phyloP scores from a whole-genome alignment of 2,329 filamentous ascomycete genomes.

The Colletotrichum nymphaeae region DNA sequence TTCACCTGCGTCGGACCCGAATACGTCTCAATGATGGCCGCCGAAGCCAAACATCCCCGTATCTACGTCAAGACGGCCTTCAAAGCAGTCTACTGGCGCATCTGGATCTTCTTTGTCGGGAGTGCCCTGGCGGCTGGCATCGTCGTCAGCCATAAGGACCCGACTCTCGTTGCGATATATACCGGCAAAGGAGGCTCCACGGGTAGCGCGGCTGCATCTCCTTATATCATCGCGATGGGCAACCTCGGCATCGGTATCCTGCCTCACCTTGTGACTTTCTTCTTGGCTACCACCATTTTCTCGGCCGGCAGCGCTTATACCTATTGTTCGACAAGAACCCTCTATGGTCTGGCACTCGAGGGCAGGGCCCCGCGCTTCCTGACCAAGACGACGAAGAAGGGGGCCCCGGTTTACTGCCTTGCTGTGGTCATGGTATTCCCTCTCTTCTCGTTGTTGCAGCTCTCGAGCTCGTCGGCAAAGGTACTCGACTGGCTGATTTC shows the following conservation, averaged over 20 bases:
- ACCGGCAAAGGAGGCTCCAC: no score
- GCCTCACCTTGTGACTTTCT: slow-evolving; percentile 74
- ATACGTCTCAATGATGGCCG: no score
- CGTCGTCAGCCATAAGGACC: no score
- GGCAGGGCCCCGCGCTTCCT: slow-evolving; percentile 57
- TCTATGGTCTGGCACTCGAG: slow-evolving; percentile 66
- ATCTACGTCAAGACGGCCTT: no score
- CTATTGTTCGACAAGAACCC: slow-evolving; percentile 64
- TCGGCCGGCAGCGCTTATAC: slow-evolving; percentile 69
- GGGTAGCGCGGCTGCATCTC: slow-evolving; percentile 46
- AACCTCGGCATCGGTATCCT: slow-evolving; percentile 70
- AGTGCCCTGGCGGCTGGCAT: no score
- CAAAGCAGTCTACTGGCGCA: no score
- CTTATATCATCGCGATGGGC: slow-evolving; percentile 74
- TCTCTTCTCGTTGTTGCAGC: slow-evolving; percentile 27
- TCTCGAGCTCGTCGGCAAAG: slow-evolving; percentile 62
- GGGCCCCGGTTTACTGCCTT: slow-evolving; percentile 36
- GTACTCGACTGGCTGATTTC: slow-evolving; percentile 76
- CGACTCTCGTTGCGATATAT: no score
- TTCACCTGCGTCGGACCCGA: no score
- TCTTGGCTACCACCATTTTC: slow-evolving; percentile 68
- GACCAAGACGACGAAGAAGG: slow-evolving; percentile 47
- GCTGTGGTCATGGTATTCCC: background rate
- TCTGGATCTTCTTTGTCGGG: no score
- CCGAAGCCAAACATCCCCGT: no score